A percentile compares a stretch with the other conserved stretches of the same genome.
These are phyloP conservation scores for Lactarius sp. DNA, from an alignment of 768 basidiomycete species.

Conservation along the genomic window DNA sequence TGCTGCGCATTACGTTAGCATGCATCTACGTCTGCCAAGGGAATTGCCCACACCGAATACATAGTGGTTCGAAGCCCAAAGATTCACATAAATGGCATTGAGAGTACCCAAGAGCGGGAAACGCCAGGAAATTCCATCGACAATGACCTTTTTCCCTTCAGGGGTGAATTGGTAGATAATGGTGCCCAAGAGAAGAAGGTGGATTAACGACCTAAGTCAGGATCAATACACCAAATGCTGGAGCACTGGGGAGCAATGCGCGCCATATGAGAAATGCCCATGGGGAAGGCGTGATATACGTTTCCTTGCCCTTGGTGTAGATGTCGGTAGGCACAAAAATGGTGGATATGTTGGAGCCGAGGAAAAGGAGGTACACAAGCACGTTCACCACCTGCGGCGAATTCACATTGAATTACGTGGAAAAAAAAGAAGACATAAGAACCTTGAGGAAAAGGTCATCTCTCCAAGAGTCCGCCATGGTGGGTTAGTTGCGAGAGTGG, in stretches of 20 bases:
- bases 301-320: constrained; percentile 73
- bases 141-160: constrained; percentile 65
- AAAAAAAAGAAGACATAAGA: neutral
- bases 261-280: constrained; percentile 92
- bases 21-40: neutral
- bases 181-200: constrained; percentile 85
- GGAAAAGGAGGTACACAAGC: constrained; percentile 74
- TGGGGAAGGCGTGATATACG: constrained; percentile 90
- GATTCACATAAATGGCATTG: constrained; percentile 84
- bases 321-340: constrained; percentile 68
- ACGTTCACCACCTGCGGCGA: constrained; percentile 60
- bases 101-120: constrained; percentile 84
- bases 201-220: constrained; percentile 69
- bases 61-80: constrained; percentile 79
- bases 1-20: constrained; percentile 39
- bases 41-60: constrained; percentile 45
- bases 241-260: constrained; percentile 19
- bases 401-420: neutral
- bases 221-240: constrained; percentile 1
- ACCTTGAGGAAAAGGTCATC: constrained; percentile 84
- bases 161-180: constrained; percentile 88
- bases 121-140: constrained; percentile 88
- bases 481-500: neutral
- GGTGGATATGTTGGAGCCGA: constrained; percentile 89
- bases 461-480: constrained; percentile 47